Conservation (phyloP, 2,329 filamentous ascomycete species). For the Paecilomyces sp. region DNA sequence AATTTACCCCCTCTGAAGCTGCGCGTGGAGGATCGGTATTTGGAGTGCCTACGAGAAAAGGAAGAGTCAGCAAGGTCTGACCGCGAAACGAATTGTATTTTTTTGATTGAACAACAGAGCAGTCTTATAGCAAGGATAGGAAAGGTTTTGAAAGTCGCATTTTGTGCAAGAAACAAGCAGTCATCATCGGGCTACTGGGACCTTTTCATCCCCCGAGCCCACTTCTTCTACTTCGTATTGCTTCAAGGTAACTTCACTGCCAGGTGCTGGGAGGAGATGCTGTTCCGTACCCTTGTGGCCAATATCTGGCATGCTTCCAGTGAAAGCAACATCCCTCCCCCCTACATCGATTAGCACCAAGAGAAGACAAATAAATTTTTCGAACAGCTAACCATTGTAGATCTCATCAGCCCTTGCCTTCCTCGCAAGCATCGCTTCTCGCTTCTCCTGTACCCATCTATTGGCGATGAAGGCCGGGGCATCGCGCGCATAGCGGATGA, state of each 20-base stretch:
- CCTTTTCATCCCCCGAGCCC: conserved; percentile 6
- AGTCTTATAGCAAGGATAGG: not conserved
- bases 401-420: conserved; percentile 32
- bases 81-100: conserved; percentile 10
- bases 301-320: conserved; percentile 17
- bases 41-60: conserved; percentile 23
- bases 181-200: conserved; percentile 1
- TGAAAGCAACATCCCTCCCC: conserved; percentile 12
- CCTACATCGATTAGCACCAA: conserved; percentile 4
- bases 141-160: not conserved
- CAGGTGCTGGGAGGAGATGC: conserved; percentile 23
- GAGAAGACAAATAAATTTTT: conserved; percentile 1
- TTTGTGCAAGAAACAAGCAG: conserved; percentile 2
- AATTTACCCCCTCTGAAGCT: conserved; percentile 16
- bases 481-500: conserved; percentile 41
- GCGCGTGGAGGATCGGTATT: conserved; percentile 13
- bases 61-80: conserved; percentile 27
- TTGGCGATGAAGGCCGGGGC: conserved; percentile 48
- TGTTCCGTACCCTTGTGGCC: conserved; percentile 24
- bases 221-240: conserved; percentile 33
- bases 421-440: conserved; percentile 26
- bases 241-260: conserved; percentile 20
- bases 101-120: conserved; percentile 1
- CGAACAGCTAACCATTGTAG: conserved; percentile 21
- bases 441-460: conserved; percentile 55